Conservation (phyloP, 2,329 filamentous ascomycete genomes). For the Talaromyces sp. region DNA sequence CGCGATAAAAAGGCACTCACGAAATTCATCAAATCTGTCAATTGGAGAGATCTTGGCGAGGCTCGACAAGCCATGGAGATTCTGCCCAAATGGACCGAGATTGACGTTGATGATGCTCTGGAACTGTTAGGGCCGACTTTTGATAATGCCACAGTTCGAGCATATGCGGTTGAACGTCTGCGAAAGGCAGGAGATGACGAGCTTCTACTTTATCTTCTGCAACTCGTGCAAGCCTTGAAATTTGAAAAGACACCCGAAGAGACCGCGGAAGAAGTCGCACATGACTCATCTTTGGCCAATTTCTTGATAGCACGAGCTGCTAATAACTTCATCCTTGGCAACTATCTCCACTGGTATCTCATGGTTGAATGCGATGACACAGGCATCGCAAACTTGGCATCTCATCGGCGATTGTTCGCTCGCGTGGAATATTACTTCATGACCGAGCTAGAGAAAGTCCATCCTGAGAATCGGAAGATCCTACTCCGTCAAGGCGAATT, state of each 20-base stretch:
- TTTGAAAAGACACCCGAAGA: conserved; percentile 74
- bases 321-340: conserved; percentile 84
- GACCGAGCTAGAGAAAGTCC: conserved; percentile 74
- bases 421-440: conserved; percentile 97
- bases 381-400: conserved; percentile 70
- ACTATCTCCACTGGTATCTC: conserved; percentile 96
- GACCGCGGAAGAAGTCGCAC: conserved; percentile 60
- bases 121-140: conserved; percentile 92
- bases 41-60: conserved; percentile 85
- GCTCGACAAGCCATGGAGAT: conserved; percentile 86
- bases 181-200: conserved; percentile 92
- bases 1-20: conserved; percentile 89
- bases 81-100: conserved; percentile 89
- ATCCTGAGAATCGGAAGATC: conserved; percentile 70
- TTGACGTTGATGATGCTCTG: conserved; percentile 93
- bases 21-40: conserved; percentile 97
- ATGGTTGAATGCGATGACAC: conserved; percentile 94
- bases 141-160: conserved; percentile 80
- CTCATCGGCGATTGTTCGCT: conserved; percentile 81
- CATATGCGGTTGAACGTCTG: conserved; percentile 88
- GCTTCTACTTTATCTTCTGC: conserved; percentile 83
- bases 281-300: conserved; percentile 79
- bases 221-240: conserved; percentile 93
- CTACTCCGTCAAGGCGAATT: conserved; percentile 86
- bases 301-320: conserved; percentile 88